These are phyloP conservation scores for Barnettozyma siamensis DNA, from an alignment of 805 yeast genomes.

Conservation along the genomic window DNA sequence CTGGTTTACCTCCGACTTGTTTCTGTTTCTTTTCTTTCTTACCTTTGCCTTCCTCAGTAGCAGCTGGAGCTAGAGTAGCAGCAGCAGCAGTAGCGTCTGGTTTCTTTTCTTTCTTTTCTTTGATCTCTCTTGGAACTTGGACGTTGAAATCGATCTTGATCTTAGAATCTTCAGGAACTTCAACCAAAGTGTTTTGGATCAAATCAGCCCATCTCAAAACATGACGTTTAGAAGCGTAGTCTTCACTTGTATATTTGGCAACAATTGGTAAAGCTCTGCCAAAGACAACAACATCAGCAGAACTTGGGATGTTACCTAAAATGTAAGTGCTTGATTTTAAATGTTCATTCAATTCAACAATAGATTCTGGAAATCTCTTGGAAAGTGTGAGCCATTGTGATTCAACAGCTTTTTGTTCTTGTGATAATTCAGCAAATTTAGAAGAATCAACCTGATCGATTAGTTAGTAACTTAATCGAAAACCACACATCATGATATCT, in stretches of 20 bases:
- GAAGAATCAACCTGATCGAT: slow-evolving; percentile 19
- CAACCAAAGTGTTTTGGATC: slow-evolving; percentile 62
- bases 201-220: slow-evolving; percentile 89
- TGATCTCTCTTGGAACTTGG: slow-evolving; percentile 69
- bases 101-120: slow-evolving; percentile 50
- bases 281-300: slow-evolving; percentile 68
- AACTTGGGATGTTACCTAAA: slow-evolving; percentile 58
- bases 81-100: slow-evolving; percentile 20
- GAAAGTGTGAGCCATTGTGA: slow-evolving; percentile 79
- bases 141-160: slow-evolving; percentile 52
- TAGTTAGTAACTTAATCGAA: too few species aligned
- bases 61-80: slow-evolving; percentile 16
- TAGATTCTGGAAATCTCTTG: slow-evolving; percentile 48
- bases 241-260: slow-evolving; percentile 45
- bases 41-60: slow-evolving; percentile 23
- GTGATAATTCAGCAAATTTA: slow-evolving; percentile 21
- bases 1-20: slow-evolving; percentile 40
- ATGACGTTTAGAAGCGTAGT: slow-evolving; percentile 68
- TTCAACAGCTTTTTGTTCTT: slow-evolving; percentile 61
- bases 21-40: slow-evolving; percentile 37
- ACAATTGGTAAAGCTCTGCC: slow-evolving; percentile 59
- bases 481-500: too few species aligned
- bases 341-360: slow-evolving; percentile 58
- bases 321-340: slow-evolving; percentile 69
- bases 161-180: slow-evolving; percentile 48